phyloP scores from a whole-genome alignment of 495 filamentous ascomycete genomes.

The Podospora fimiseda region DNA sequence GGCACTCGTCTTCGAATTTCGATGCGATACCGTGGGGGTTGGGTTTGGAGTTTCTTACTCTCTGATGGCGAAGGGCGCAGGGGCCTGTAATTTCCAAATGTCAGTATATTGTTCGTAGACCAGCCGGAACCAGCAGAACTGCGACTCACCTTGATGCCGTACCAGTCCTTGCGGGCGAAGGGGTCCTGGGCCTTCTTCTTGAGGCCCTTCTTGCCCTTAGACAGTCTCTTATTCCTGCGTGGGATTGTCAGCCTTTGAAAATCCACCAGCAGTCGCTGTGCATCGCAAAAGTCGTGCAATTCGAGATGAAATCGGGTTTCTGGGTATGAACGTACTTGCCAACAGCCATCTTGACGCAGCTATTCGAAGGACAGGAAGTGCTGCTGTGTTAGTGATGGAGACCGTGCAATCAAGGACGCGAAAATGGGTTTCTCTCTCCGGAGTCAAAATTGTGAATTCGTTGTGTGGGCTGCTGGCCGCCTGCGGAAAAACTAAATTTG shows the following conservation, averaged over 20 bases:
- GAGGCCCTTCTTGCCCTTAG: conserved; percentile 99
- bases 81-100: conserved; percentile 56
- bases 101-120: too few relatives aligned
- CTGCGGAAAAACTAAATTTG: conserved; percentile 26
- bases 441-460: conserved; percentile 30
- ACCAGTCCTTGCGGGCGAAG: conserved; percentile 98
- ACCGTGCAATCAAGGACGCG: conserved; percentile 29
- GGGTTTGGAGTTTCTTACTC: conserved; percentile 66
- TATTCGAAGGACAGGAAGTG: conserved; percentile 22
- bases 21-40: conserved; percentile 7
- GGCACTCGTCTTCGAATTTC: neutral
- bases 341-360: conserved; percentile 75
- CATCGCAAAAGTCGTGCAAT: conserved; percentile 12
- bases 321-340: conserved; percentile 63
- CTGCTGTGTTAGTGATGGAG: conserved; percentile 32
- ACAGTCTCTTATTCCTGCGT: conserved; percentile 98
- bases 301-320: conserved; percentile 12
- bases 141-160: conserved; percentile 78
- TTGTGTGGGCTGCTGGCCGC: conserved; percentile 30
- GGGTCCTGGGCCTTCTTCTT: conserved; percentile 99
- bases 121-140: too few relatives aligned
- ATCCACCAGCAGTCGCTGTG: conserved; percentile 1
- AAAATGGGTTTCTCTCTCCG: conserved; percentile 28
- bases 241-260: conserved; percentile 36
- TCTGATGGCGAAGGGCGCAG: conserved; percentile 88